Percentiles rank a stretch among this genome's conserved stretches.
These are phyloP conservation scores for Phytophthora citricola DNA, from an alignment of 352 stramenopile genomes.

Conservation along the genomic window DNA sequence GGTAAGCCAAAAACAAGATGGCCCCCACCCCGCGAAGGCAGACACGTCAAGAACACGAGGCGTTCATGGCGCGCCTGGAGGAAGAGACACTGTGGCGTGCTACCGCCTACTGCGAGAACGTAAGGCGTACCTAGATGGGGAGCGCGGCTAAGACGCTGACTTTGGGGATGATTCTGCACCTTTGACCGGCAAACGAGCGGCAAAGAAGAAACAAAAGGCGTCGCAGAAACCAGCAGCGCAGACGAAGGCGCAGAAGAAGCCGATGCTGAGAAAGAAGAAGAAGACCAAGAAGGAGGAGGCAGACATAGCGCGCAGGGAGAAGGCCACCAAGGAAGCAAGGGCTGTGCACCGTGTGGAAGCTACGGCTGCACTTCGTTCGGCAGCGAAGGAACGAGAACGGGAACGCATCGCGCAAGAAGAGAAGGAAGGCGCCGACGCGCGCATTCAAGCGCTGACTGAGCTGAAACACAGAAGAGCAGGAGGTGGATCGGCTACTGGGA, in stretches of 20 bases:
- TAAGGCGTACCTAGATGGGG: no score
- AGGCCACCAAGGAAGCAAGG: slow-evolving; percentile 1
- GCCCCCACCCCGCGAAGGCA: no score
- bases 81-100: no score
- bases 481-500: not conserved
- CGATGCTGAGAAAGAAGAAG: not conserved
- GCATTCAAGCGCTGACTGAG: not conserved
- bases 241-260: no score
- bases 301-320: not conserved
- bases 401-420: not conserved
- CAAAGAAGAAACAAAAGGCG: no score
- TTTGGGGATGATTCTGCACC: no score
- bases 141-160: no score
- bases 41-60: no score
- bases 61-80: no score
- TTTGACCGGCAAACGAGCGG: no score
- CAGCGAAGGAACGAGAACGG: not conserved
- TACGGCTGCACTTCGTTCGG: not conserved
- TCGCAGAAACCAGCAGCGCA: no score
- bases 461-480: not conserved
- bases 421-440: not conserved
- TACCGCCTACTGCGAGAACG: no score
- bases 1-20: not conserved
- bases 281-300: not conserved
- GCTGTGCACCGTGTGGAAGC: not conserved